phyloP scores from a whole-genome alignment of 179 eudicot genomes.

The Nepenthes alata region DNA sequence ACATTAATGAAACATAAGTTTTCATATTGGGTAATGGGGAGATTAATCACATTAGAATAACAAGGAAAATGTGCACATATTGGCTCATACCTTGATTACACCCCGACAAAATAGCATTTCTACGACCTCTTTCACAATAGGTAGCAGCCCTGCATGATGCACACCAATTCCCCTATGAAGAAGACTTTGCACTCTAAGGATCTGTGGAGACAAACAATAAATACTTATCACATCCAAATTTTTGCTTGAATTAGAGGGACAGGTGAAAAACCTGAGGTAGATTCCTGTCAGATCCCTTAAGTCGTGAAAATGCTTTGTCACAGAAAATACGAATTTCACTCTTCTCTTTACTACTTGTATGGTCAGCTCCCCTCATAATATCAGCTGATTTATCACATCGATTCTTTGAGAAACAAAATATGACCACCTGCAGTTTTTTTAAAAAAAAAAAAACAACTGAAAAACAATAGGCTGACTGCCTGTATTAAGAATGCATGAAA shows the following conservation, averaged over 20 bases:
- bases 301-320: slow-evolving; percentile 94
- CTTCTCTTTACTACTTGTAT: slow-evolving; percentile 79
- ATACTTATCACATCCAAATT: not conserved
- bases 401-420: slow-evolving; percentile 94
- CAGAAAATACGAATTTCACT: slow-evolving; percentile 92
- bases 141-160: slow-evolving; percentile 97
- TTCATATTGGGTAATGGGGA: not conserved
- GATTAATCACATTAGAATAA: not conserved
- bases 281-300: slow-evolving; percentile 92
- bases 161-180: slow-evolving; percentile 88
- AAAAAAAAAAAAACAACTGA: no score
- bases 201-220: slow-evolving; percentile 27
- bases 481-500: no score
- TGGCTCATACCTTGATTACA: slow-evolving; percentile 62
- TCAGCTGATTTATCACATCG: slow-evolving; percentile 97
- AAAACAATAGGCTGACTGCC: no score
- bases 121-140: slow-evolving; percentile 95
- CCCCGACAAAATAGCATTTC: slow-evolving; percentile 99
- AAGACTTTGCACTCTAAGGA: slow-evolving; percentile 80
- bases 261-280: slow-evolving; percentile 65
- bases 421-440: slow-evolving; percentile 47
- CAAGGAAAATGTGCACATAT: not conserved
- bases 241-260: not conserved
- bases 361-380: slow-evolving; percentile 64
- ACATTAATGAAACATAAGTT: not conserved